Percentiles rank a stretch among this genome's conserved stretches.
These are phyloP conservation scores for Fraxinus anomala DNA, from an alignment of 257 asterid species.

Conservation along the genomic window DNA sequence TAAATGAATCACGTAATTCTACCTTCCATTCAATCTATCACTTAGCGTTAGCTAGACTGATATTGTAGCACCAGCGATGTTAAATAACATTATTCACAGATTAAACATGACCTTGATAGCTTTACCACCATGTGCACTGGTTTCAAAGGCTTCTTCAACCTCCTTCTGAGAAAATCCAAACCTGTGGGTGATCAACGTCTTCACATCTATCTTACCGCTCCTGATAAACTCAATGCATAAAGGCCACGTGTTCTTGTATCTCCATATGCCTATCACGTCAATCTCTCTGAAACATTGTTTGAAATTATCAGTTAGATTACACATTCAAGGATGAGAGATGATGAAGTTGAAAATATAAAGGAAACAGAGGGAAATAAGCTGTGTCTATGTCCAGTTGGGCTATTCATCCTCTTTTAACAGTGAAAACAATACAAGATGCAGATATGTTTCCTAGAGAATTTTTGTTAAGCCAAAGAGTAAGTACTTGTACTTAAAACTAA, in stretches of 20 bases:
- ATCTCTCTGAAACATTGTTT: conserved; percentile 61
- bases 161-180: conserved; percentile 77
- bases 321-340: background rate
- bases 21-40: no score
- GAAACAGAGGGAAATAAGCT: background rate
- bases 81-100: conserved; percentile 29
- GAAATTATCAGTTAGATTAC: background rate
- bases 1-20: no score
- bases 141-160: conserved; percentile 84
- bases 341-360: background rate
- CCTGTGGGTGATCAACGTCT: conserved; percentile 89
- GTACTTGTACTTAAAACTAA: no score
- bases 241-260: conserved; percentile 96
- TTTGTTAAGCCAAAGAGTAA: background rate
- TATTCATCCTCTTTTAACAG: background rate
- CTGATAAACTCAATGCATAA: conserved; percentile 74
- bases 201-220: conserved; percentile 88
- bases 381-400: background rate
- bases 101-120: conserved; percentile 98
- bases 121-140: conserved; percentile 78
- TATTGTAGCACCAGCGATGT: no score
- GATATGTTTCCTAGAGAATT: background rate
- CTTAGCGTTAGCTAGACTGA: no score
- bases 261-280: conserved; percentile 83
- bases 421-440: background rate